Conservation (phyloP, 352 stramenopile species). For the Globisporangium cystogenes region DNA sequence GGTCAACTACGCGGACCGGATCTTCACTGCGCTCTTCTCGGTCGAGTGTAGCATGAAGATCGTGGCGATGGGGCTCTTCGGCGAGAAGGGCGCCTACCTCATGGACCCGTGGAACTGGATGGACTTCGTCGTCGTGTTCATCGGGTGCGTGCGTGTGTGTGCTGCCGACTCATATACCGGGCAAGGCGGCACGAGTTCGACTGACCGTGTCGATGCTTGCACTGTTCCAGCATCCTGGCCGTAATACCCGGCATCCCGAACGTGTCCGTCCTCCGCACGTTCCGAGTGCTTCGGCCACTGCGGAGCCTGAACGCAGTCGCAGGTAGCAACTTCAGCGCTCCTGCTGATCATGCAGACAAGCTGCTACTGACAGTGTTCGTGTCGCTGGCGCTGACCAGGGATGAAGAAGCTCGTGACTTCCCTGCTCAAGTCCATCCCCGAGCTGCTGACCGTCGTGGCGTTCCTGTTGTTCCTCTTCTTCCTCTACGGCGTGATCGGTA, state of each 20-base stretch:
- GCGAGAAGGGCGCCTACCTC: slow-evolving; percentile 71
- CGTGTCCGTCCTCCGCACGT: slow-evolving; percentile 49
- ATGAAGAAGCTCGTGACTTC: slow-evolving; percentile 77
- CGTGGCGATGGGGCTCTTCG: slow-evolving; percentile 74
- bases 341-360: not conserved
- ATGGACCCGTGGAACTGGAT: slow-evolving; percentile 88
- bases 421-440: slow-evolving; percentile 69
- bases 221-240: slow-evolving; percentile 35
- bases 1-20: slow-evolving; percentile 45
- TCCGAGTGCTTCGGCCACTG: slow-evolving; percentile 55
- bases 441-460: slow-evolving; percentile 72
- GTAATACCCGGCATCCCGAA: slow-evolving; percentile 63
- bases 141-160: slow-evolving; percentile 37
- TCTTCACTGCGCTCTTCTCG: slow-evolving; percentile 75
- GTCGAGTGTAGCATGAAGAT: slow-evolving; percentile 90
- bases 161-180: too few relatives aligned
- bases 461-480: slow-evolving; percentile 85
- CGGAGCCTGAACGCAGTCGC: slow-evolving; percentile 55
- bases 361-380: not conserved
- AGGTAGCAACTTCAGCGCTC: slow-evolving; percentile 21
- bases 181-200: too few relatives aligned
- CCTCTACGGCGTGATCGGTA: slow-evolving; percentile 77
- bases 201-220: not conserved
- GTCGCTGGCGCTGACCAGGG: slow-evolving; percentile 17
- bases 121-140: slow-evolving; percentile 88